Conservation (phyloP, 106 monocot genomes). For the Apostasia shenzhenica region DNA sequence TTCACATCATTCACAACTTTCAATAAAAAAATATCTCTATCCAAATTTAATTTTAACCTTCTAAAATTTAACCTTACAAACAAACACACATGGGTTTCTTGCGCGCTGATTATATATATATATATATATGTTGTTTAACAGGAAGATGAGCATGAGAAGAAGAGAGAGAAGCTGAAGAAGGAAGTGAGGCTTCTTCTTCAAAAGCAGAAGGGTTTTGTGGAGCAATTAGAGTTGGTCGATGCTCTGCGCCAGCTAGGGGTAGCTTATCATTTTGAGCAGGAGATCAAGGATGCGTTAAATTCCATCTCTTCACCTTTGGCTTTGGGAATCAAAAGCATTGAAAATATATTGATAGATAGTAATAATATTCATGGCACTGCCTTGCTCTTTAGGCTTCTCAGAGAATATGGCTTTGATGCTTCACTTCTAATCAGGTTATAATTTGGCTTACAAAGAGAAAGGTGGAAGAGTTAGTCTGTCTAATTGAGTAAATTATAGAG, state of each 20-base stretch:
- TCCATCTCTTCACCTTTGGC: background rate
- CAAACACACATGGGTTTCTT: too few relatives aligned
- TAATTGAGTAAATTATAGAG: too few relatives aligned
- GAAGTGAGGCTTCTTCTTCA: constrained; percentile 2
- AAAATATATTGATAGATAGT: background rate
- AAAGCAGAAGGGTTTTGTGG: background rate
- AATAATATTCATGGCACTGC: constrained; percentile 3
- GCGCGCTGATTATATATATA: background rate
- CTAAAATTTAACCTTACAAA: too few relatives aligned
- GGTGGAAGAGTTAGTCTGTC: too few relatives aligned
- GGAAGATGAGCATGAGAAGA: background rate
- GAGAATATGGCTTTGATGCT: constrained; percentile 5
- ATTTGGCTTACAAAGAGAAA: background rate
- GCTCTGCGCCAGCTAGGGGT: constrained; percentile 13
- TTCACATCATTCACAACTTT: too few relatives aligned
- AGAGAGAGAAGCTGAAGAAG: constrained; percentile 2
- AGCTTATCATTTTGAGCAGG: constrained; percentile 14
- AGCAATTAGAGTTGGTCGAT: constrained; percentile 17
- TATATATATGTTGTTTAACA: background rate
- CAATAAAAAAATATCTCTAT: too few relatives aligned
- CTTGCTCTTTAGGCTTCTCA: constrained; percentile 14
- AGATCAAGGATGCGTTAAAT: constrained; percentile 13
- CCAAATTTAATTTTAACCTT: too few relatives aligned
- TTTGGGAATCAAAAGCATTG: background rate
- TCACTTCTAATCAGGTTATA: constrained; percentile 5